Evolutionary conservation across 176 grass and related monocot genomes (phyloP), one percentile per base, ranked within the genome.

Genomic region (Bromus sterilis): DNA sequence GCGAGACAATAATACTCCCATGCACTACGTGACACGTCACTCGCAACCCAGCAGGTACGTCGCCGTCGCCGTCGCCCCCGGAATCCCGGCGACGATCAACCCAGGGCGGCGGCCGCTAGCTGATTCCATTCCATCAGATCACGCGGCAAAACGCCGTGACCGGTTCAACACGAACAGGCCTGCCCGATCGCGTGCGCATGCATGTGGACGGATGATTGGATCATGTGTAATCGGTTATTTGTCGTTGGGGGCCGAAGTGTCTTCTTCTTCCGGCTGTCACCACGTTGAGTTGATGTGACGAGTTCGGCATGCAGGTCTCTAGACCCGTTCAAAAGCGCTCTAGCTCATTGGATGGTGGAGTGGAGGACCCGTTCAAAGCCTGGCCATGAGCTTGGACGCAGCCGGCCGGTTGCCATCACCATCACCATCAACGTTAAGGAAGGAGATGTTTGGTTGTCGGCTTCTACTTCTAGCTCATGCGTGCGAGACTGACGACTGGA

Each of bases 321-420:
- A 39, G 85, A 88, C 86, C 75, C 34, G 76, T 88, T 88, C 86
- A 88, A 88, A 88, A 46, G 73, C 4, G 46, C 44, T 53, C 44
- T 53, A 21, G 18, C 49, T 65, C 26, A n/a, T n/a, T n/a, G n/a
- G n/a, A n/a, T n/a, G n/a, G 2, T 13, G 14, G 13, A 31, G 15
- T 0, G 9, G 49, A n/a, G 32, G 82, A 85, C 83, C 65, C 56
- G 36, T 86, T 90, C 88, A 86, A 90, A 71, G 59, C n/a, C n/a
- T 8, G 49, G 49, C 49, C 18, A 2, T 53, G 49, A 1, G 49
- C 48, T 51, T 51, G 18, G 48, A 51, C 48, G 48, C 48, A 51
- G 16, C 16, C 48, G 6, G 48, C 48, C 49, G 49, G 49, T 21
- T 53, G 49, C 49, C 1, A 51, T 51, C 49, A 3, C n/a, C n/a